Base-by-base conservation (phyloP, 2,329 filamentous ascomycete genomes). In the Alternaria atra region DNA sequence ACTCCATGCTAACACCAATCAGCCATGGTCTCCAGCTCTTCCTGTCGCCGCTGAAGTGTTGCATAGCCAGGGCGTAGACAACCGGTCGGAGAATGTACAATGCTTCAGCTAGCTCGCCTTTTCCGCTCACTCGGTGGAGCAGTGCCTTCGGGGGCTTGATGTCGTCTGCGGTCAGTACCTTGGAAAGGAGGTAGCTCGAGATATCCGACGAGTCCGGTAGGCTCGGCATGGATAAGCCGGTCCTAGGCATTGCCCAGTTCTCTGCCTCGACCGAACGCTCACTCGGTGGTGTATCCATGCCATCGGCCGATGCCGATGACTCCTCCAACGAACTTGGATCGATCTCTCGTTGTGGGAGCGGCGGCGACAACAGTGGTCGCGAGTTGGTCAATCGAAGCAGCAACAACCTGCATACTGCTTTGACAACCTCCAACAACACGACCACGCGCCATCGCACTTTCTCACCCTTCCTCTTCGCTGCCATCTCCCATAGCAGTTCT, bases 401-500 rank as follows among this genome's bases (percentile, higher is more conserved):
- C 35, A 97, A 80, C 48, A 97, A 81, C 53, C 92, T 85, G 76
- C 94, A 97, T 8, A 95, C 69, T 2, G 94, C 94, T 80, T 98
- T 98, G 74, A 95, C 83, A 1, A 88, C 85, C 80, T 99, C 95
- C 23, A 99, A 83, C 4, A 96, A 76, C 10, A 98, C 89, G 6
- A 98, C 88, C 0, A 96, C 88, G 52, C 92, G 89, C 95, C 95
- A 99, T 30, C 93, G 88, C 27, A 90, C 81, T 72, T 87, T 89
- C 78, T 96, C 93, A 17, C 92, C 91, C 64, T 89, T 89, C 50
- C 94, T 87, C 80, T 97, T 96, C 29, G 94, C 94, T 29, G 91
- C 88, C 95, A 99, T 99, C 78, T 99, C 95, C 86, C 94, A 95
- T n/a, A 99, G 82, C 30, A 99, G 84, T 80, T 99, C 93, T 0